These are phyloP conservation scores for Ogataea nakhonphanomensis DNA, from an alignment of 805 yeast species.

Conservation along the genomic window DNA sequence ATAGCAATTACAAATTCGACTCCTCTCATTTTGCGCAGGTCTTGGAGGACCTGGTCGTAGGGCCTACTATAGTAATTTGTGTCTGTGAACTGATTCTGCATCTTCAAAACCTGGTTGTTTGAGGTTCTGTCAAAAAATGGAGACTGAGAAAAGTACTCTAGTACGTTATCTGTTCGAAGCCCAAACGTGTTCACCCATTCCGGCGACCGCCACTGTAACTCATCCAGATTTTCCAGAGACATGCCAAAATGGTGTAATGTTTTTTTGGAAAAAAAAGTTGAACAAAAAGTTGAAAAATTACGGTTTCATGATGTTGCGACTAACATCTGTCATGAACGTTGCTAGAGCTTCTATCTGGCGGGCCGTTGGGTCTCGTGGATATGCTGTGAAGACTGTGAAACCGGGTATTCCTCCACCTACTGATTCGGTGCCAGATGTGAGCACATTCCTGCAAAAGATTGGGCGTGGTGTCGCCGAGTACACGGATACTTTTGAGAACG, in stretches of 20 bases:
- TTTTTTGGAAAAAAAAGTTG: slow-evolving; percentile 1
- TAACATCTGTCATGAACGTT: background rate
- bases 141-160: slow-evolving; percentile 89
- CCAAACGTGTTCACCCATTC: slow-evolving; percentile 95
- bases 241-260: slow-evolving; percentile 4
- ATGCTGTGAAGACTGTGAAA: slow-evolving; percentile 1
- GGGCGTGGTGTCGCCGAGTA: slow-evolving; percentile 75
- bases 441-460: slow-evolving; percentile 67
- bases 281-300: slow-evolving; percentile 1
- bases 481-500: slow-evolving; percentile 61
- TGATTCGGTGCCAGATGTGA: slow-evolving; percentile 58
- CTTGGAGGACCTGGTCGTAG: slow-evolving; percentile 36
- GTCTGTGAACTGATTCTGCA: slow-evolving; percentile 87
- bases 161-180: slow-evolving; percentile 80
- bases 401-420: slow-evolving; percentile 48
- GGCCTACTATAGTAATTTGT: slow-evolving; percentile 34
- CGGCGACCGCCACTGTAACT: slow-evolving; percentile 94
- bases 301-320: slow-evolving; percentile 4
- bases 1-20: slow-evolving; percentile 74
- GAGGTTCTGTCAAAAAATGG: slow-evolving; percentile 95
- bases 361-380: background rate
- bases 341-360: background rate
- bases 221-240: slow-evolving; percentile 53
- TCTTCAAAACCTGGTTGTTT: slow-evolving; percentile 88
- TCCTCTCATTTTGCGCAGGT: slow-evolving; percentile 77